phyloP scores from a whole-genome alignment of 768 basidiomycete genomes.

The Clitopilus passeckerianus region DNA sequence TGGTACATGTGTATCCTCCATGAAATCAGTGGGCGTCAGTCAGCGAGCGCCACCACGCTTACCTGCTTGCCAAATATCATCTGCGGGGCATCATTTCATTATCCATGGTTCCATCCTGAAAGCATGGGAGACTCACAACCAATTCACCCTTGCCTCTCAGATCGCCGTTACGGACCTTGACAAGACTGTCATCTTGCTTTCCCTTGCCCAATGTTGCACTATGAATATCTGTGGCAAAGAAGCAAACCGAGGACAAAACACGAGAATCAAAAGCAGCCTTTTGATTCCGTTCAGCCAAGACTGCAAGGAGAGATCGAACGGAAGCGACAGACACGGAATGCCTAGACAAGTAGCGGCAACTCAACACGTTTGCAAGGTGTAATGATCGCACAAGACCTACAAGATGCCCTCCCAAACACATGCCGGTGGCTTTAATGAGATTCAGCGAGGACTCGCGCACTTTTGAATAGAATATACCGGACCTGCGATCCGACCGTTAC shows the following conservation, averaged over 20 bases:
- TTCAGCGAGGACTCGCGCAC: neutral
- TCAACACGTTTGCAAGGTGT: neutral
- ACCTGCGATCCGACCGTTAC: constrained; percentile 91
- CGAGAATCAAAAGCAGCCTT: constrained; percentile 88
- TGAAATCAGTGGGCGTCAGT: neutral
- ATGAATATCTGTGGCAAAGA: constrained; percentile 95
- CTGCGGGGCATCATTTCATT: constrained; percentile 24
- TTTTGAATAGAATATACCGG: constrained; percentile 11
- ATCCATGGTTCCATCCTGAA: neutral
- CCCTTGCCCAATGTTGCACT: constrained; percentile 81
- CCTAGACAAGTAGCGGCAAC: constrained; percentile 20
- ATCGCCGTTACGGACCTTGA: constrained; percentile 68
- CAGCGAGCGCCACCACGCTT: constrained; percentile 7
- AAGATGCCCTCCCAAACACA: constrained; percentile 87
- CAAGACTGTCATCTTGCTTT: constrained; percentile 77
- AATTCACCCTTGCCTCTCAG: constrained; percentile 78
- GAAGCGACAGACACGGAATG: constrained; percentile 29
- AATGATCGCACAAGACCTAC: constrained; percentile 32
- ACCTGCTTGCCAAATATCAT: constrained; percentile 97
- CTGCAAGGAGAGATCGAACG: neutral
- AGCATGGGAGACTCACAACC: constrained; percentile 45
- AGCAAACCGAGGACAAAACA: constrained; percentile 82
- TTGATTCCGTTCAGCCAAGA: neutral
- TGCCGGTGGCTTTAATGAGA: constrained; percentile 62
- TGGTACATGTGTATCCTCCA: constrained; percentile 89